phyloP scores from a whole-genome alignment of 805 yeast genomes.

The Lipomyces yamanashiensis region DNA sequence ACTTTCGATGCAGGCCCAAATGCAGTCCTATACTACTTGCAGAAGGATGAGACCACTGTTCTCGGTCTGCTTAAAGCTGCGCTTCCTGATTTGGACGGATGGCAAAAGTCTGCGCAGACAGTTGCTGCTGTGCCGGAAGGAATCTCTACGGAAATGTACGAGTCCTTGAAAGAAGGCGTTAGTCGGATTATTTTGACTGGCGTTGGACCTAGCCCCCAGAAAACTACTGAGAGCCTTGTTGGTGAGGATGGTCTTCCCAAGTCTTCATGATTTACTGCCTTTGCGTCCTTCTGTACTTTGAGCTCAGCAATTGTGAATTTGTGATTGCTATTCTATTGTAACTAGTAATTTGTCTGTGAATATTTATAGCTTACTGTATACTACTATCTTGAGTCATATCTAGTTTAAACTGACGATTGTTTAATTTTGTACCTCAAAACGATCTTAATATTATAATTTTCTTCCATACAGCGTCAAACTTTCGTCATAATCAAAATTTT shows the following conservation, averaged over 20 bases:
- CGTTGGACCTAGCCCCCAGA: slow-evolving; percentile 87
- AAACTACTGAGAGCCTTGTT: slow-evolving; percentile 59
- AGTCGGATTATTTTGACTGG: slow-evolving; percentile 81
- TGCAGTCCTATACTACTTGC: slow-evolving; percentile 90
- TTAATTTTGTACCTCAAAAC: too few relatives aligned
- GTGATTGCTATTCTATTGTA: neutral
- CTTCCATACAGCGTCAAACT: neutral
- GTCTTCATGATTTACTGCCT: neutral
- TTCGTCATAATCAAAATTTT: too few relatives aligned
- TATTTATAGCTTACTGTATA: slow-evolving; percentile 1
- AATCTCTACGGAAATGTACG: slow-evolving; percentile 52
- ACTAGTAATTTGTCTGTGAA: neutral
- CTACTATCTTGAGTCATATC: neutral
- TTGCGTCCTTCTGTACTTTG: neutral
- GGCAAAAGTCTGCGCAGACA: slow-evolving; percentile 54
- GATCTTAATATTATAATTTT: too few relatives aligned
- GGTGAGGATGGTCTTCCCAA: slow-evolving; percentile 67
- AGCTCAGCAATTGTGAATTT: neutral
- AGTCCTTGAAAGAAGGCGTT: slow-evolving; percentile 68
- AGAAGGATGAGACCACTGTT: slow-evolving; percentile 71
- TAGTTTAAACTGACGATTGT: too few relatives aligned
- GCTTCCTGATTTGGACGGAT: slow-evolving; percentile 67
- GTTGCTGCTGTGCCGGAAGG: slow-evolving; percentile 42
- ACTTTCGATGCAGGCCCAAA: slow-evolving; percentile 99
- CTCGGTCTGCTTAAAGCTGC: slow-evolving; percentile 69